These are phyloP conservation scores for Glarea lozoyensis DNA, from an alignment of 495 filamentous ascomycete genomes.

Conservation along the genomic window DNA sequence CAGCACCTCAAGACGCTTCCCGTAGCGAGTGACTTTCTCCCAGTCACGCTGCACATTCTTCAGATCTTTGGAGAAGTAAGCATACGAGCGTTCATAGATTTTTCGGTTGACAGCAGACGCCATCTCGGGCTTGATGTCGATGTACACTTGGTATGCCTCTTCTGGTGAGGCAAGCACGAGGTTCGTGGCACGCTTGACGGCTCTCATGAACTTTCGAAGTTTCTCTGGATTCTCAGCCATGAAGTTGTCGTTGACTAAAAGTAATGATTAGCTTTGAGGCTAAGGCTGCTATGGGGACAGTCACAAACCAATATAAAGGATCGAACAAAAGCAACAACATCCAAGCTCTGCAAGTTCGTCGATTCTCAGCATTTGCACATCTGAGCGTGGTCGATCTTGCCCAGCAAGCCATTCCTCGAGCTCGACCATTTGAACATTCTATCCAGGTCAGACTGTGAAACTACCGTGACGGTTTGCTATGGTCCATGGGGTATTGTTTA, in stretches of 20 bases:
- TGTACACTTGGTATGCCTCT: constrained; percentile 51
- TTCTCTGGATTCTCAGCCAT: constrained; percentile 49
- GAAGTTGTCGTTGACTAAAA: constrained; percentile 50
- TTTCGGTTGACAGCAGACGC: constrained; percentile 54
- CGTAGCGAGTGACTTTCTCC: constrained; percentile 61
- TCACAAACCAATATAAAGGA: constrained; percentile 52
- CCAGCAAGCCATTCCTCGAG: constrained; percentile 57
- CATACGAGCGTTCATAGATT: constrained; percentile 65
- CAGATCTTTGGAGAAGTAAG: constrained; percentile 60
- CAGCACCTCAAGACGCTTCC: constrained; percentile 55
- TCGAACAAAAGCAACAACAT: constrained; percentile 69
- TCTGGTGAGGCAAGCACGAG: constrained; percentile 52
- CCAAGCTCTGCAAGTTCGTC: constrained; percentile 63
- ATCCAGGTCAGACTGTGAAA: too few relatives aligned
- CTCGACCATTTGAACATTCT: constrained; percentile 68
- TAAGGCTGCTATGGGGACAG: neutral
- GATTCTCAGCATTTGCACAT: constrained; percentile 66
- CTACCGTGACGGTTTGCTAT: too few relatives aligned
- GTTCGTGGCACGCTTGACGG: constrained; percentile 58
- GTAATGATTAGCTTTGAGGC: neutral
- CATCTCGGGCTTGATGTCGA: constrained; percentile 62
- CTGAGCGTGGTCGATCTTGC: constrained; percentile 48
- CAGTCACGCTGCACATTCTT: constrained; percentile 64
- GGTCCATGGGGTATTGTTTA: too few relatives aligned
- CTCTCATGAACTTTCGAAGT: constrained; percentile 49